Base-by-base conservation (phyloP, 1,284 basidiomycete genomes). In the Rhodotorula glutinis region DNA sequence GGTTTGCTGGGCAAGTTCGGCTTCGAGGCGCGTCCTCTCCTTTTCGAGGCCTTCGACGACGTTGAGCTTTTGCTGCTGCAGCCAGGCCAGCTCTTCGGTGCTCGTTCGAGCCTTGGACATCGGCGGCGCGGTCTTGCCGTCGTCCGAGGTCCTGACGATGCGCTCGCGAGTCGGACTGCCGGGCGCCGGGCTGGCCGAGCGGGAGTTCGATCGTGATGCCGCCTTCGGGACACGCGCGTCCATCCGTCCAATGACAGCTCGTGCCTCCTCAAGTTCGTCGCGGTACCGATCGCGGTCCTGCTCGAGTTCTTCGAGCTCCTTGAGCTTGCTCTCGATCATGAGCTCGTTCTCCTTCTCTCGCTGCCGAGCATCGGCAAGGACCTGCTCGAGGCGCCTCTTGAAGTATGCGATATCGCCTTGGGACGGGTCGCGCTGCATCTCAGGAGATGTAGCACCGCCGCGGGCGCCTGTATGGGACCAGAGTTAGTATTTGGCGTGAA, bases 31-130 rank as follows among this genome's bases (percentile, higher is more conserved):
- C 13, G 56, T 29, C 43, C 56, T 43, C 30, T 57, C 56, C 44
- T 57, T 57, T 29, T 57, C 56, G 56, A 57, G 56, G 44, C 27
- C n/a, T 44, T 57, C 56, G 29, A 57, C 56, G 29, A 47, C 56
- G 23, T 43, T 41, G 29, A 17, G 44, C 56, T 57, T 57, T 17
- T 47, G 56, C 56, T 57, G 56, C 43, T 57, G 56, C 30, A 46
- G 23, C 44, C 55, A 57, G 17, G 43, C 21, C 17, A 57, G 43
- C 4, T 57, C 55, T 27, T 57, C 56, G 29, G 44, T n/a, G 14
- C 46, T 17, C 16, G 51, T 29, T 4, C 51, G 51, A 9, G 27
- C 4, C 27, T 30, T 52, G 51, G 27, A 23, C 8, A 25, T 13
- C n/a, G 25, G 25, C 11, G 25, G n/a, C 51, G 51, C 29, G 25